Percentiles rank a stretch among this genome's conserved stretches.
phyloP scores from a whole-genome alignment of 306 rosid species.

The Herpetospermum pedunculosum region DNA sequence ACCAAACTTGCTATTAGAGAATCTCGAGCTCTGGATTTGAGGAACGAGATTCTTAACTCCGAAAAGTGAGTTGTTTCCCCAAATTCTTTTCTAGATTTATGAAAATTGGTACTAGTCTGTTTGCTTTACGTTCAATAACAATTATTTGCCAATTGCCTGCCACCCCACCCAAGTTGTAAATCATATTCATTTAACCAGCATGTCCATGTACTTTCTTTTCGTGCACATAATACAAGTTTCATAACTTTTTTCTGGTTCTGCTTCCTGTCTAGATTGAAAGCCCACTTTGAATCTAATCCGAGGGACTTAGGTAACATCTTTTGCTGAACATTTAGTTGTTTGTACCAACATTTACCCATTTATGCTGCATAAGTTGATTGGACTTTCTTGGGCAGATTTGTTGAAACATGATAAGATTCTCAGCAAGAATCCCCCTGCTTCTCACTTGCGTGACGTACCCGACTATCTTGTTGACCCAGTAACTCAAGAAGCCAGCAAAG shows the following conservation, averaged over 20 bases:
- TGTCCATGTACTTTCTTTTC: neutral
- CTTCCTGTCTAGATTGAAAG: conserved; percentile 46
- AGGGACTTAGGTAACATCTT: conserved; percentile 54
- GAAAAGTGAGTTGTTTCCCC: conserved; percentile 54
- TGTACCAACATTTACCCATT: neutral
- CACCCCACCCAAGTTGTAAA: neutral
- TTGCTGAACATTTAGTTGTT: conserved; percentile 13
- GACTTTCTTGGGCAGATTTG: conserved; percentile 43
- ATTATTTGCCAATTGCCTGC: neutral
- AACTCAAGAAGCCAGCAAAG: conserved; percentile 73
- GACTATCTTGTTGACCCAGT: conserved; percentile 64
- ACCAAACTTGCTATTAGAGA: conserved; percentile 80
- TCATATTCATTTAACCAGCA: neutral
- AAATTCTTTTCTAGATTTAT: neutral
- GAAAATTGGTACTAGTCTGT: neutral
- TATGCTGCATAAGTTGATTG: neutral
- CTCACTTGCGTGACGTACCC: conserved; percentile 74
- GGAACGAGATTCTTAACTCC: conserved; percentile 88
- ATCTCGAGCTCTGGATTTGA: conserved; percentile 81
- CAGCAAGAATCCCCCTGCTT: conserved; percentile 82
- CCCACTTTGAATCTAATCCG: conserved; percentile 66
- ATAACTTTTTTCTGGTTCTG: conserved; percentile 1
- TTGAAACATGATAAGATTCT: conserved; percentile 86
- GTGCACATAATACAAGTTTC: neutral
- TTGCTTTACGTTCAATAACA: neutral